These are phyloP conservation scores for Aspergillus oerlinghausenensis DNA, from an alignment of 2,329 filamentous ascomycete genomes.

Conservation along the genomic window DNA sequence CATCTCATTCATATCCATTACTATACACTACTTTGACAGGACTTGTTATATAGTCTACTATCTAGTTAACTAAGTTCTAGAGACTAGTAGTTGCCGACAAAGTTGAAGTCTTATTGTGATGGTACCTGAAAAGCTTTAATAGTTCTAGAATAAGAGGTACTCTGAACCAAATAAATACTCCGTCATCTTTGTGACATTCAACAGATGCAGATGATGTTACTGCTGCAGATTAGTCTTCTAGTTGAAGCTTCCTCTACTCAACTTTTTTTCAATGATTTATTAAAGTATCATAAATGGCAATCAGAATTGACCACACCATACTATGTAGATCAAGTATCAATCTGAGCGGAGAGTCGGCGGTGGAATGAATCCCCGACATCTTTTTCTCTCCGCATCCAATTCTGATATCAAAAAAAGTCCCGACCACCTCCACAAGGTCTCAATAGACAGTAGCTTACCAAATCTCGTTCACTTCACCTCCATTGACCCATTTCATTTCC, in stretches of 20 bases:
- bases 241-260: no score
- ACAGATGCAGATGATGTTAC: no score
- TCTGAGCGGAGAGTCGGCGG: constrained; percentile 2
- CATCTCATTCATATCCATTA: not conserved
- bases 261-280: not conserved
- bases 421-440: not conserved
- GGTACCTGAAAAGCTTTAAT: no score
- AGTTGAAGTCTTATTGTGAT: no score
- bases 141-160: no score
- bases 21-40: no score
- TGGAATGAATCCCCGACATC: constrained; percentile 2
- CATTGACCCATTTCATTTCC: no score
- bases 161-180: no score
- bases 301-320: not conserved
- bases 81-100: no score
- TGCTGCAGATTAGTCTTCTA: no score
- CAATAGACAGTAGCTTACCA: not conserved
- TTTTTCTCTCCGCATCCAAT: constrained; percentile 15
- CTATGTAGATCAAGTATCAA: not conserved
- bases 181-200: no score
- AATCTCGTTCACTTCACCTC: not conserved
- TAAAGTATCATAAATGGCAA: not conserved
- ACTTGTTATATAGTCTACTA: not conserved
- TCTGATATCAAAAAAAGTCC: constrained; percentile 7
- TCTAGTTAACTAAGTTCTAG: no score